phyloP scores from a whole-genome alignment of 1,139 yeast species.

The Kluyveromyces sp. region DNA sequence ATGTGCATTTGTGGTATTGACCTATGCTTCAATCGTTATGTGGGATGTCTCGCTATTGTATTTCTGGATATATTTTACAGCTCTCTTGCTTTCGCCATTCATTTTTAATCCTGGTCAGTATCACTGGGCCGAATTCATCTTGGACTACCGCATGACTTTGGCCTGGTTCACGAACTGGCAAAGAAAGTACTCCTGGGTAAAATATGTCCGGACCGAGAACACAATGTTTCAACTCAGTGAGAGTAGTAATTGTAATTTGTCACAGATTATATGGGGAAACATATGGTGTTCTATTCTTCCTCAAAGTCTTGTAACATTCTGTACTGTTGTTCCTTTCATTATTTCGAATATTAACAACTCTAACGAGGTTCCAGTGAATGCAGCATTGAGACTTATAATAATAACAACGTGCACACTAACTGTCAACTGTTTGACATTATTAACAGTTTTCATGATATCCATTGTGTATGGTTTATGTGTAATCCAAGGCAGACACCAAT shows the following conservation, averaged over 20 bases:
- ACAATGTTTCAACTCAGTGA: background rate
- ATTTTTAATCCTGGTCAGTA: slow-evolving; percentile 70
- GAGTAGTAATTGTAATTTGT: background rate
- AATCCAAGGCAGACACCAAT: slow-evolving; percentile 33
- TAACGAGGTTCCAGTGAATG: background rate
- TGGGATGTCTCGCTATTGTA: slow-evolving; percentile 69
- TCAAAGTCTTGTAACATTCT: background rate
- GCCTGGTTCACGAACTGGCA: slow-evolving; percentile 5
- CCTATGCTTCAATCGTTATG: slow-evolving; percentile 61
- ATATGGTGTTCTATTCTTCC: slow-evolving; percentile 6
- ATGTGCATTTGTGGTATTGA: slow-evolving; percentile 51
- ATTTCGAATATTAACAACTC: slow-evolving; percentile 3
- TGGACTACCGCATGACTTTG: slow-evolving; percentile 51
- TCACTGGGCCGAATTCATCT: slow-evolving; percentile 67
- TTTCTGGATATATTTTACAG: slow-evolving; percentile 65
- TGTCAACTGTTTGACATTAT: slow-evolving; percentile 37
- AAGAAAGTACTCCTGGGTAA: slow-evolving; percentile 1
- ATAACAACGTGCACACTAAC: background rate
- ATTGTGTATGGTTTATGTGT: slow-evolving; percentile 41
- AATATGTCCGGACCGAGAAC: background rate
- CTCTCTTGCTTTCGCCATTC: slow-evolving; percentile 63
- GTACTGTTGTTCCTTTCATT: slow-evolving; percentile 1
- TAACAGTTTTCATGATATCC: slow-evolving; percentile 39
- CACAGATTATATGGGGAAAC: background rate
- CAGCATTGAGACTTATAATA: background rate